phyloP scores from a whole-genome alignment of 805 yeast species.

The Wickerhamomyces alni region DNA sequence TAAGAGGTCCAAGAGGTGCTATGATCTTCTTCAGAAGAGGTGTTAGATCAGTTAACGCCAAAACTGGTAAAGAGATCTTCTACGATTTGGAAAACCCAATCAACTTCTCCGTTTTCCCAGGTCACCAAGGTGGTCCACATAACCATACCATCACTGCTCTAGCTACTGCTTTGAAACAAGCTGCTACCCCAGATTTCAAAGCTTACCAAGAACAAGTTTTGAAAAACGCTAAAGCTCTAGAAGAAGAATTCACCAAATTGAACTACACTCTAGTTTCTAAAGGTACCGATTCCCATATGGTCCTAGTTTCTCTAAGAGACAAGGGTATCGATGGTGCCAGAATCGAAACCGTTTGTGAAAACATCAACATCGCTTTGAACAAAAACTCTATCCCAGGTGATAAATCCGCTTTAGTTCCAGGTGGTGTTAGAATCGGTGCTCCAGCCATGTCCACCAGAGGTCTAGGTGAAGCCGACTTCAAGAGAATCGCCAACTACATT shows the following conservation, averaged over 20 bases:
- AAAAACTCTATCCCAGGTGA: constrained; percentile 98
- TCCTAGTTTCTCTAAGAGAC: constrained; percentile 80
- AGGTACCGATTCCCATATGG: constrained; percentile 98
- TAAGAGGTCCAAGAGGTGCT: constrained; percentile 99
- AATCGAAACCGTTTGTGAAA: constrained; percentile 91
- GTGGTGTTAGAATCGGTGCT: constrained; percentile 96
- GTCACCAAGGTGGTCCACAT: constrained; percentile 99
- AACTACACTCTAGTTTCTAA: constrained; percentile 83
- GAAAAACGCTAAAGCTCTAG: constrained; percentile 82
- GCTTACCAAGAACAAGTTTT: constrained; percentile 86
- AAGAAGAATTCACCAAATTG: constrained; percentile 58
- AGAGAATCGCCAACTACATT: constrained; percentile 71
- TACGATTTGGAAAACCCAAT: constrained; percentile 93
- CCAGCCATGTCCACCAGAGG: constrained; percentile 99
- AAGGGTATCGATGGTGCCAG: constrained; percentile 96
- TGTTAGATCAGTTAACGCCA: constrained; percentile 69
- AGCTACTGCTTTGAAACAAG: constrained; percentile 95
- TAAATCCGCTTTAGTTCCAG: constrained; percentile 92
- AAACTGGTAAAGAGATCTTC: constrained; percentile 85
- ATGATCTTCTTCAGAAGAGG: constrained; percentile 99
- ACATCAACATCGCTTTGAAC: constrained; percentile 91
- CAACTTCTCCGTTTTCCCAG: constrained; percentile 99
- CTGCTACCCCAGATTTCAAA: constrained; percentile 82
- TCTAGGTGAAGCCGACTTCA: constrained; percentile 81
- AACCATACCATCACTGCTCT: constrained; percentile 97